phyloP scores from a whole-genome alignment of 2,329 filamentous ascomycete species.

The Penicillium sp. region DNA sequence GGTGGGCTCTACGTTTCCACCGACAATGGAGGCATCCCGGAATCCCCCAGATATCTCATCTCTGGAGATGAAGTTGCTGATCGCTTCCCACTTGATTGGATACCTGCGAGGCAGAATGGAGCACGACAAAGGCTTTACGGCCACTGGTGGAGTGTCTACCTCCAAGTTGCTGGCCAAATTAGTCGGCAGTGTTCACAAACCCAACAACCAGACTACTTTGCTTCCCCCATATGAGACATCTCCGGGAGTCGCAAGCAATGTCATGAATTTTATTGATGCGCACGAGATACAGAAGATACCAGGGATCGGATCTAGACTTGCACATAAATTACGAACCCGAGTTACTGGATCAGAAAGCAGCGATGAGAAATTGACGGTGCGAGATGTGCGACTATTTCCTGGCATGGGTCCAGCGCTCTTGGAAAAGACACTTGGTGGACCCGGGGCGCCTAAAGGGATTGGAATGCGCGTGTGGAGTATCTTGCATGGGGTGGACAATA shows the following conservation, averaged over 20 bases:
- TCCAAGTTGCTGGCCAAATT: constrained; percentile 86
- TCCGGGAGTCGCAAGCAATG: constrained; percentile 45
- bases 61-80: constrained; percentile 61
- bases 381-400: constrained; percentile 62
- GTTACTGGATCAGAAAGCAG: constrained; percentile 48
- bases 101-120: constrained; percentile 72
- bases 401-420: constrained; percentile 63
- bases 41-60: constrained; percentile 10
- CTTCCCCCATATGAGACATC: constrained; percentile 59
- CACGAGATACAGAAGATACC: constrained; percentile 79
- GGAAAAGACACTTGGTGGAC: constrained; percentile 66
- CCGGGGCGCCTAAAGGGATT: constrained; percentile 68
- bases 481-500: constrained; percentile 75
- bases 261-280: constrained; percentile 68
- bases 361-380: constrained; percentile 61
- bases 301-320: constrained; percentile 79
- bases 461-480: constrained; percentile 72
- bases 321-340: constrained; percentile 63
- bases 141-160: constrained; percentile 82
- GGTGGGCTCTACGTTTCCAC: constrained; percentile 62
- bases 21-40: constrained; percentile 18
- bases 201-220: constrained; percentile 80
- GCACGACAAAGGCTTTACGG: constrained; percentile 75
- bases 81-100: constrained; percentile 78
- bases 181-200: constrained; percentile 80